Conservation (phyloP, 371 early-diverging fungal genomes). For the Mucor plumbeus region DNA sequence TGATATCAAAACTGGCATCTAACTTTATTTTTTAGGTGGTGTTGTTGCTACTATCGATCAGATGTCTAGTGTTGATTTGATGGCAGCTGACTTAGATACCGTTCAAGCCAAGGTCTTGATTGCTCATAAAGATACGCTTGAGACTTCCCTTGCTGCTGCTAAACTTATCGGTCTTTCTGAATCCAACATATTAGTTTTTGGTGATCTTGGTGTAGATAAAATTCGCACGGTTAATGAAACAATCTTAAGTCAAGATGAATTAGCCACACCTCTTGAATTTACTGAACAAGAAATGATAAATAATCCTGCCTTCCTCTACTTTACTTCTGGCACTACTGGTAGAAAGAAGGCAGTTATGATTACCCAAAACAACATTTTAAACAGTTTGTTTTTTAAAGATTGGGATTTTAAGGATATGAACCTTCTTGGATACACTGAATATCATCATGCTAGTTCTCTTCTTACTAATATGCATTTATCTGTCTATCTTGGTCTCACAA, state of each 20-base stretch:
- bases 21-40: slow-evolving; percentile 51
- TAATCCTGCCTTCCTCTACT: slow-evolving; percentile 27
- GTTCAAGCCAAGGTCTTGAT: slow-evolving; percentile 53
- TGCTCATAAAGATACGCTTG: slow-evolving; percentile 40
- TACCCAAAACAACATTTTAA: slow-evolving; percentile 8
- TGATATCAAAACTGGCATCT: background rate
- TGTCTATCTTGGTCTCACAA: slow-evolving; percentile 4
- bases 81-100: slow-evolving; percentile 68
- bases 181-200: slow-evolving; percentile 58
- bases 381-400: background rate
- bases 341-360: slow-evolving; percentile 31
- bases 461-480: background rate
- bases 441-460: slow-evolving; percentile 28
- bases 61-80: slow-evolving; percentile 53
- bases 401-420: background rate
- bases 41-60: slow-evolving; percentile 66
- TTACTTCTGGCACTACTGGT: slow-evolving; percentile 45
- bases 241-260: slow-evolving; percentile 13
- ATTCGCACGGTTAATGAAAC: slow-evolving; percentile 31
- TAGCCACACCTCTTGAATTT: slow-evolving; percentile 9
- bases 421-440: slow-evolving; percentile 14
- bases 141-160: slow-evolving; percentile 55
- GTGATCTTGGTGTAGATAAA: slow-evolving; percentile 30
- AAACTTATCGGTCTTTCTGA: slow-evolving; percentile 51
- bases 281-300: slow-evolving; percentile 22